Percentiles rank a stretch among this genome's conserved stretches.
Evolutionary conservation across 768 basidiomycete species (phyloP).

Genomic region (Candolleomyces aberdarensis): DNA sequence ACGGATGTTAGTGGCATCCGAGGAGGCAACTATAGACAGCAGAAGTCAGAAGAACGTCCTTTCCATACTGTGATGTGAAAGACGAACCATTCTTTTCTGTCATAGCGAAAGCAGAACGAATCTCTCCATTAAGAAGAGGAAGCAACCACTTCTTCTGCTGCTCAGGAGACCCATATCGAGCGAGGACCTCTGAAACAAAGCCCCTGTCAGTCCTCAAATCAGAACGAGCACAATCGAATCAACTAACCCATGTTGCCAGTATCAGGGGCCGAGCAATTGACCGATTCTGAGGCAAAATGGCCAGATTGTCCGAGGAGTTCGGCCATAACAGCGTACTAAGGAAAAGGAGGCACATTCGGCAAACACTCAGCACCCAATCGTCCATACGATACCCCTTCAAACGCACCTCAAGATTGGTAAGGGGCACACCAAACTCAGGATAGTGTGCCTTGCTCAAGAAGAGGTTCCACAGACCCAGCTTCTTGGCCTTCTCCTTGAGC

Average conservation of each 20-base stretch:
- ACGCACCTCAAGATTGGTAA: constrained; percentile 87
- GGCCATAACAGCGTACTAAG: constrained; percentile 95
- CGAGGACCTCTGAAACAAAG: constrained; percentile 78
- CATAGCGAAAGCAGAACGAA: constrained; percentile 95
- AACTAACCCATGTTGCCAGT: constrained; percentile 94
- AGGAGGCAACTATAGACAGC: constrained; percentile 68
- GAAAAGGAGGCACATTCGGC: not conserved
- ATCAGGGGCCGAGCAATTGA: constrained; percentile 95
- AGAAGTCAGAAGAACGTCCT: not conserved
- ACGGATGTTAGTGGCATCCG: constrained; percentile 92
- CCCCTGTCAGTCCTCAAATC: not conserved
- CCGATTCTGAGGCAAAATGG: constrained; percentile 77
- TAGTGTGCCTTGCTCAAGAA: constrained; percentile 95
- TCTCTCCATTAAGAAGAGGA: constrained; percentile 89
- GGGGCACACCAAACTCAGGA: constrained; percentile 82
- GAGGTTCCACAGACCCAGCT: constrained; percentile 93
- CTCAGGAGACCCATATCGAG: constrained; percentile 85
- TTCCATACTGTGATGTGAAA: not conserved
- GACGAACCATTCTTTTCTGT: constrained; percentile 82
- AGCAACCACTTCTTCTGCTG: constrained; percentile 90
- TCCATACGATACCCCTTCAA: not conserved
- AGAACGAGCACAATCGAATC: not conserved
- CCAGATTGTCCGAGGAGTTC: constrained; percentile 86
- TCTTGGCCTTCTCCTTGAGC: constrained; percentile 84
- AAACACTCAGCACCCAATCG: constrained; percentile 1